Conservation (phyloP, 23 red algal genomes). For the Cyanidiococcus yangmingshanensis region DNA sequence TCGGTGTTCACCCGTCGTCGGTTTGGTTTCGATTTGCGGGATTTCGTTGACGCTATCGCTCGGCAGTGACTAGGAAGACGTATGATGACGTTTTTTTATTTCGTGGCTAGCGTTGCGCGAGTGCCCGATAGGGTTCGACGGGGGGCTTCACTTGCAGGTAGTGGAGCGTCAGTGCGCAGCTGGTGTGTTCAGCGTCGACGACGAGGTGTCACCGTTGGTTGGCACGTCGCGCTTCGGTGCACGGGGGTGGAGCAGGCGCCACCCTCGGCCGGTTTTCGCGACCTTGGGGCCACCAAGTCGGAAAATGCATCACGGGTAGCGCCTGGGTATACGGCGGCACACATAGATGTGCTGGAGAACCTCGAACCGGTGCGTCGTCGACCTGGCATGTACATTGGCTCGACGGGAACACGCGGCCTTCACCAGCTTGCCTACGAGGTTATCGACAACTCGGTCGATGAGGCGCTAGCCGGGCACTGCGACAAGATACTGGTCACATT, state of each 20-base stretch:
- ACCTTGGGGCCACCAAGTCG: not conserved
- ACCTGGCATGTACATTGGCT: conserved; percentile 99
- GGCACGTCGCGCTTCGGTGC: no score
- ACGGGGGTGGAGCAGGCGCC: not conserved
- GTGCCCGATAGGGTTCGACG: no score
- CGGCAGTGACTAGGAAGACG: no score
- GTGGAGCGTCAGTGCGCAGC: no score
- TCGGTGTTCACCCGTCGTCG: no score
- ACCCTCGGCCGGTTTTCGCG: not conserved
- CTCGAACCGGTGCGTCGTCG: conserved; percentile 83
- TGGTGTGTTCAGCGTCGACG: no score
- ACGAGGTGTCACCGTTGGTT: no score
- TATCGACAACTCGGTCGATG: conserved; percentile 96
- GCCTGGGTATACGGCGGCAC: conserved; percentile 51
- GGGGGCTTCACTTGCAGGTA: no score
- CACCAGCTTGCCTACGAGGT: conserved; percentile 98
- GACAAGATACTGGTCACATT: conserved; percentile 39
- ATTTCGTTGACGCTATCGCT: no score
- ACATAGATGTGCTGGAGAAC: conserved; percentile 82
- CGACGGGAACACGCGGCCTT: conserved; percentile 72
- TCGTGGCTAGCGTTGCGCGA: no score
- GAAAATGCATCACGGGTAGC: not conserved
- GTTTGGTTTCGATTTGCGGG: no score
- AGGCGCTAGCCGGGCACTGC: conserved; percentile 83
- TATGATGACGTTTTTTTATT: no score